Conservation (phyloP, 305 asterid species). For the Rubia peregrina region DNA sequence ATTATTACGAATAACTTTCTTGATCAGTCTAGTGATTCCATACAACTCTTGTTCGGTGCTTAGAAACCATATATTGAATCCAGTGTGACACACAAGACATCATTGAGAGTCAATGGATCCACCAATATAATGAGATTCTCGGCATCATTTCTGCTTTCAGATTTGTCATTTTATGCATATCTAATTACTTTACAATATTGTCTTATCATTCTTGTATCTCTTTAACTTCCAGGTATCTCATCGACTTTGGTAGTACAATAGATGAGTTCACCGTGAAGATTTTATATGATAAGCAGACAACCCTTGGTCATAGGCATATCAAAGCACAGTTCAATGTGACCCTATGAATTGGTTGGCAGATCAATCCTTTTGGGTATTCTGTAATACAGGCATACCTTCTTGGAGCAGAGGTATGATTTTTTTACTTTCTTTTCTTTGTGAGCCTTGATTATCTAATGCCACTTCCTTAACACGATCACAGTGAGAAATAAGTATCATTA, state of each 20-base stretch:
- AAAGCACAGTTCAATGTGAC: constrained; percentile 26
- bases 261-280: constrained; percentile 86
- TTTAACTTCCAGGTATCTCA: constrained; percentile 64
- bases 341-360: constrained; percentile 97
- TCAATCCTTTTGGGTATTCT: constrained; percentile 96
- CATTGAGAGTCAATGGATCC: no score
- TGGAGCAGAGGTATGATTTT: constrained; percentile 70
- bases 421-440: background rate
- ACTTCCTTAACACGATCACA: background rate
- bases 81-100: no score
- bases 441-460: background rate
- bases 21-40: no score
- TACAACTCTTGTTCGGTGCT: no score
- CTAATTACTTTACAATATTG: background rate
- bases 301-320: no score
- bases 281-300: constrained; percentile 41
- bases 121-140: constrained; percentile 44
- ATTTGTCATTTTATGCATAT: background rate
- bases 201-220: constrained; percentile 11
- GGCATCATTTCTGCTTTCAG: constrained; percentile 31
- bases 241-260: constrained; percentile 96
- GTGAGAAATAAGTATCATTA: background rate
- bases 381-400: constrained; percentile 96
- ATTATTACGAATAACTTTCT: no score
- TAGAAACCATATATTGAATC: no score